A percentile compares a stretch with the other conserved stretches of the same genome.
phyloP scores from a whole-genome alignment of 352 stramenopile species.

The Phytopythium mirpurense region DNA sequence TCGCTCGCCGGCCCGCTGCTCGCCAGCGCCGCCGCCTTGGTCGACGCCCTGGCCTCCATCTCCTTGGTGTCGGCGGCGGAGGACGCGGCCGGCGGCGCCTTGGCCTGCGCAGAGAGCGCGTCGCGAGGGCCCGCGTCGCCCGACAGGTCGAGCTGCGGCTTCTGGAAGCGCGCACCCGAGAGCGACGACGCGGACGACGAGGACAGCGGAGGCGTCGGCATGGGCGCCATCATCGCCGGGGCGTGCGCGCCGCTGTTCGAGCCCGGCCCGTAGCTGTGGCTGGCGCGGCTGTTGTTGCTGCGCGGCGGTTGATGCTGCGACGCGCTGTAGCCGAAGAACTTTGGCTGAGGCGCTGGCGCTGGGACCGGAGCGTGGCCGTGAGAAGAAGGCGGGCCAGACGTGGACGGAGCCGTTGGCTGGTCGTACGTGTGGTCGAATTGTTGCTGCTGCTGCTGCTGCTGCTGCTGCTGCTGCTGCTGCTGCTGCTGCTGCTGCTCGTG shows the following conservation, averaged over 20 bases:
- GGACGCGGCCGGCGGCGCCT: constrained; percentile 3
- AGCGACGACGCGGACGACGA: constrained; percentile 1
- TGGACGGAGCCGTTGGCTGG: neutral
- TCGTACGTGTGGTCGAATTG: neutral
- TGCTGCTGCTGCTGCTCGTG: constrained; percentile 1
- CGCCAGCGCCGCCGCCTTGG: constrained; percentile 12
- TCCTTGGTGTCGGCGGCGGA: constrained; percentile 13
- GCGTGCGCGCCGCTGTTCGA: constrained; percentile 2
- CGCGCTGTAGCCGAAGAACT: constrained; percentile 8
- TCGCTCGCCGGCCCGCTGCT: constrained; percentile 56
- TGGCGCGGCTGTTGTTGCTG: constrained; percentile 29
- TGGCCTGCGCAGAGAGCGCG: constrained; percentile 14
- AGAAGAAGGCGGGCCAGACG: constrained; percentile 9
- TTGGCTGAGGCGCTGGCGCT: neutral
- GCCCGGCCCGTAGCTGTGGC: constrained; percentile 6
- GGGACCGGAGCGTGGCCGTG: constrained; percentile 8
- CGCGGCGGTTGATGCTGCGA: constrained; percentile 22
- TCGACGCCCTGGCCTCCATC: constrained; percentile 16
- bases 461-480: neutral
- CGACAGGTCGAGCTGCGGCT: constrained; percentile 39
- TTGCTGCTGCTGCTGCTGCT: neutral
- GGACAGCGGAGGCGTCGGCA: constrained; percentile 5
- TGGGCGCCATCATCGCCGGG: constrained; percentile 5
- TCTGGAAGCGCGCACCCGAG: constrained; percentile 12
- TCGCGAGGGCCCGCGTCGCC: constrained; percentile 26